phyloP scores from a whole-genome alignment of 1,284 basidiomycete species.

The Sporisorium graminicola region DNA sequence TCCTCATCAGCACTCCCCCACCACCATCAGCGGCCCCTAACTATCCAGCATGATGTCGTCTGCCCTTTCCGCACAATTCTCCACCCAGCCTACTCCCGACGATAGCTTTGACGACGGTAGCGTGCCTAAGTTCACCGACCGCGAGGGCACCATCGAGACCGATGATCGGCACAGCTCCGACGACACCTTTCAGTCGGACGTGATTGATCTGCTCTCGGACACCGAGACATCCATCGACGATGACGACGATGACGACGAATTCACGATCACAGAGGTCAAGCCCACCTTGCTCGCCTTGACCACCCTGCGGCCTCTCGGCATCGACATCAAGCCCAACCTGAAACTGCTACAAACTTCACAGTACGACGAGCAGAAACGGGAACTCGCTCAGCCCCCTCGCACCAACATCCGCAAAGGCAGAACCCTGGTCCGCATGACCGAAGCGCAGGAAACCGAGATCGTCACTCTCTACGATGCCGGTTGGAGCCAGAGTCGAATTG shows the following conservation, averaged over 20 bases:
- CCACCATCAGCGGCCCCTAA: background rate
- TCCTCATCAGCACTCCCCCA: background rate
- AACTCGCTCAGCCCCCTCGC: background rate
- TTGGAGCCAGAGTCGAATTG: slow-evolving; percentile 7
- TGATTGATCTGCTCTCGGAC: slow-evolving; percentile 11
- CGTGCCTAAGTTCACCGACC: background rate
- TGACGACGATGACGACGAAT: background rate
- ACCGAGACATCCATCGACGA: background rate
- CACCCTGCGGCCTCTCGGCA: background rate
- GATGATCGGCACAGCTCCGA: background rate
- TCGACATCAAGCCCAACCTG: background rate
- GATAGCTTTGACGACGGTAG: background rate
- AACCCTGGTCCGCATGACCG: background rate
- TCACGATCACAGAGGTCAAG: background rate
- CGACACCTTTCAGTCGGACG: background rate
- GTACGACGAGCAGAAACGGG: background rate
- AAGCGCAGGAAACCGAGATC: slow-evolving; percentile 12
- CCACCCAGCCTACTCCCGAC: background rate
- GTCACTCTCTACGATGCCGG: slow-evolving; percentile 14
- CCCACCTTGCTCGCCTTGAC: background rate
- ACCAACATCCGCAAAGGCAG: background rate
- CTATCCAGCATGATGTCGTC: background rate
- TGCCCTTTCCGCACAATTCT: background rate
- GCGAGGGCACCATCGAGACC: background rate
- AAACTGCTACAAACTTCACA: background rate